Evolutionary conservation across 2,329 filamentous ascomycete genomes (phyloP), one percentile per base, ranked within the genome.

Genomic region (Cladosporium oxysporum): DNA sequence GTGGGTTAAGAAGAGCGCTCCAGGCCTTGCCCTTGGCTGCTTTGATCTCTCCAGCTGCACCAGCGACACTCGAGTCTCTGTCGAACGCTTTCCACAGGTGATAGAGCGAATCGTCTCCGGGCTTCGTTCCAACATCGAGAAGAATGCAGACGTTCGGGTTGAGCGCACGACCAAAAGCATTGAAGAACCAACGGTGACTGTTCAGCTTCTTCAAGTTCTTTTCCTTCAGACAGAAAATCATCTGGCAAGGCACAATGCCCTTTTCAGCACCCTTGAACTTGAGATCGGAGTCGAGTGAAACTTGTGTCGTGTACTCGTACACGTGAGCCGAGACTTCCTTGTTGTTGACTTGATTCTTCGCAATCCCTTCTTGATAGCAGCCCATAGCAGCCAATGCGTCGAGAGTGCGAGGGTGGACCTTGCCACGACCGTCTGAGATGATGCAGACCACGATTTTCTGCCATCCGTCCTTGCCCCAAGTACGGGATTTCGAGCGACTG

Each of bases 191-290:
- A 66, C 95, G 88, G 79, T 99, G 95, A 0, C 93, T 97, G 82
- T 99, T 99, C 72, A 99, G 86, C 82, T 99, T 99, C 81, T 97
- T 96, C 76, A 91, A 87, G 77, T 99, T 99, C 82, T 95, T 93
- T 78, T 99, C 95, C 81, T 99, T 99, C 68, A 99, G 82, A 75
- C 96, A 99, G 79, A 99, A 99, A 73, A 99, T 94, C 83, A 99
- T 92, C 81, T 99, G 95, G 76, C 93, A 96, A 1, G 95, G 96
- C 14, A 98, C 92, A 71, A 99, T 99, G 35, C 96, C 95, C 83
- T 99, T 99, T 80, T 99, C 96, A 0, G 95, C 95, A 37, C 96
- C 95, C 82, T 99, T 99, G 84, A 99, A 99, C 79, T 97, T 97
- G 69, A 99, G 86, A 71, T 97, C 94, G 0, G 93, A 87, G 77